Base-by-base conservation (phyloP, 2,329 filamentous ascomycete species). In the Exserohilum turcica region DNA sequence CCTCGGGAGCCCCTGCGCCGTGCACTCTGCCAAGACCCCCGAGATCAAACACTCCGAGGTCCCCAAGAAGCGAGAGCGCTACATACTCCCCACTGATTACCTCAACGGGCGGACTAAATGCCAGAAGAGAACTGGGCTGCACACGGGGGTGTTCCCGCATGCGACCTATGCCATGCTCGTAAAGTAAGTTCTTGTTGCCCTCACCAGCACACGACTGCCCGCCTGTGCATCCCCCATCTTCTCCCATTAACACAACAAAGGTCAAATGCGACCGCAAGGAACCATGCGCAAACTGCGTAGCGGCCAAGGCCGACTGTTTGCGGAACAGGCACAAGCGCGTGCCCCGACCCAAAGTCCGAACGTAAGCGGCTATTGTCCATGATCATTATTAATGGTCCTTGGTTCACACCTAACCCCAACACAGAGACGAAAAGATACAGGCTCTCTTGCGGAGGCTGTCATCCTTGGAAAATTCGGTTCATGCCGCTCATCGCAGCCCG, bases 251-350 rank as follows among this genome's bases (percentile, higher is more conserved):
- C 52, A 47, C 19, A 49, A 15, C 38, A 2, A 16, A 72, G 70
- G 67, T 73, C 24, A 73, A 71, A 56, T 73, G 71, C 37, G 65
- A 73, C 50, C 67, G 71, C 19, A 63, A 71, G 39, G 67, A 71
- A 15, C 71, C 71, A 29, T 73, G 71, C 39, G 57, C 58, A 24
- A 72, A 68, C 35, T 73, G 71, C 38, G 38, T 61, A 40, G 48
- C 44, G 27, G 58, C 65, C 7, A 67, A 67, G 45, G 54, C 55
- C 6, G 57, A 68, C 9, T 73, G 70, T 44, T 60, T 72, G n/a
- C 67, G 71, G 13, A 70, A 67, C 27, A 63, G 68, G 24, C 63
- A 68, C 43, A 70, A 69, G 42, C 61, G 64, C 15, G 46, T 58
- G 44, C 59, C 63, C 28, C 63, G 61, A 15, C 64, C 65, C 12